phyloP scores from a whole-genome alignment of 768 basidiomycete species.

The Suillus subaureus region DNA sequence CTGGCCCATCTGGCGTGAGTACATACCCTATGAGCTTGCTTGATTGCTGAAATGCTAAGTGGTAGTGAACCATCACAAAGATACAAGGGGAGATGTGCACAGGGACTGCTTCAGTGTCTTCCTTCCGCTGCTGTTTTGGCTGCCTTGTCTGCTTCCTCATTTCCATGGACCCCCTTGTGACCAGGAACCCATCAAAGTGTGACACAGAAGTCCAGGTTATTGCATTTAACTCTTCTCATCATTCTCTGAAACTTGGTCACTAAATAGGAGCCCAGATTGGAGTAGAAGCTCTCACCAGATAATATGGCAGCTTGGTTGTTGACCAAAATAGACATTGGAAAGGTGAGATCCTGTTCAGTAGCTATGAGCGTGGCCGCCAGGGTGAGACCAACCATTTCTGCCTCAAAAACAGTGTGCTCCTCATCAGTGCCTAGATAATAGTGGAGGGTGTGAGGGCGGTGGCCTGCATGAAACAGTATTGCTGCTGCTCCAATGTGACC shows the following conservation, averaged over 20 bases:
- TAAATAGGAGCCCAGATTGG: background rate
- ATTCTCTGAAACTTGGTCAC: background rate
- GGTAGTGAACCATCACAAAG: background rate
- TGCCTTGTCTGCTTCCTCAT: background rate
- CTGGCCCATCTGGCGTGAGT: background rate
- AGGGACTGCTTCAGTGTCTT: background rate
- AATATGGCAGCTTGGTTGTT: constrained; percentile 20
- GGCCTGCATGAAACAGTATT: background rate
- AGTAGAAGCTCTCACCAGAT: constrained; percentile 3
- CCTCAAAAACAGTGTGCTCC: constrained; percentile 19
- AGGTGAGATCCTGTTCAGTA: background rate
- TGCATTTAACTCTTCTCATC: background rate
- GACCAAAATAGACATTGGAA: constrained; percentile 7
- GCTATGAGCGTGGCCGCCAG: constrained; percentile 15
- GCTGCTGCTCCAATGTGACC: constrained; percentile 19
- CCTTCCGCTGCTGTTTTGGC: constrained; percentile 4
- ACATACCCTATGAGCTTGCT: background rate
- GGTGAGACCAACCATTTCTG: constrained; percentile 15
- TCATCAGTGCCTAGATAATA: constrained; percentile 12
- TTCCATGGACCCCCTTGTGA: background rate
- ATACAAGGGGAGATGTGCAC: background rate
- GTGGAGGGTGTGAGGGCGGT: background rate
- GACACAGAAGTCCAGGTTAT: background rate
- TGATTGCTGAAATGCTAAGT: background rate
- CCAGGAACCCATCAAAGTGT: background rate